Evolutionary conservation across 768 basidiomycete genomes (phyloP), one percentile per base, ranked within the genome.

Genomic region (Lentinula raphanica): DNA sequence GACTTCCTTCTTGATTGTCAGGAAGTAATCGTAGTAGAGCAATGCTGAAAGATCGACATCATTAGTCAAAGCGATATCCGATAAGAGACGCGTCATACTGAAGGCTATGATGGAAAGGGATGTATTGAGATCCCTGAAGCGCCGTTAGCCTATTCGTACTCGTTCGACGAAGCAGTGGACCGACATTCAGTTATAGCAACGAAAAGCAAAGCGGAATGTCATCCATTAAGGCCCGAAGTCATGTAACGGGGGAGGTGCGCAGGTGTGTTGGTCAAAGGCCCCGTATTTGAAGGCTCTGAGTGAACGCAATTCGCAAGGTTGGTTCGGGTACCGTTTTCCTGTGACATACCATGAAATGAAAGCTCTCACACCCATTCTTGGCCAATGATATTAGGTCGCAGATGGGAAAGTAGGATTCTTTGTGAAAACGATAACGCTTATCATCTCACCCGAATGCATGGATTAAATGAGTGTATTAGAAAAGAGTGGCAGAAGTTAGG

Each of bases 1-100:
- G 9, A 75, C 58, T 57, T 80, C 79, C 25, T 44, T 49, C 0
- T 62, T 27, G 8, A 78, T 59, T 2, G 78, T 80, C 39, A 79
- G 65, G 23, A 69, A n/a, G 51, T 75, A 77, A 64, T 79, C 78
- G 48, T 78, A 76, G 28, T 59, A 49, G 6, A 49, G 48, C 28
- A 49, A 21, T 29, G 48, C 48, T 49, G 23, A 28, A 19, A 49
- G n/a, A n/a, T n/a, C n/a, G 25, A 28, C 5, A 13, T 29, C 27
- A 49, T 13, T 28, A 11, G 19, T 3, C 15, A 29, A 49, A 28
- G 15, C 21, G 25, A 5, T 21, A 15, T 23, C 15, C 15, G 15
- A 29, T 49, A 5, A 23, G 28, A 28, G 31, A 49, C 3, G 13
- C 15, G 19, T 15, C 48, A 29, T 35, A 49, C 48, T 49, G 48